A percentile compares a stretch with the other conserved stretches of the same genome.
These are phyloP conservation scores for Hymenoscyphus occultus DNA, from an alignment of 2,329 filamentous ascomycete genomes.

Conservation along the genomic window DNA sequence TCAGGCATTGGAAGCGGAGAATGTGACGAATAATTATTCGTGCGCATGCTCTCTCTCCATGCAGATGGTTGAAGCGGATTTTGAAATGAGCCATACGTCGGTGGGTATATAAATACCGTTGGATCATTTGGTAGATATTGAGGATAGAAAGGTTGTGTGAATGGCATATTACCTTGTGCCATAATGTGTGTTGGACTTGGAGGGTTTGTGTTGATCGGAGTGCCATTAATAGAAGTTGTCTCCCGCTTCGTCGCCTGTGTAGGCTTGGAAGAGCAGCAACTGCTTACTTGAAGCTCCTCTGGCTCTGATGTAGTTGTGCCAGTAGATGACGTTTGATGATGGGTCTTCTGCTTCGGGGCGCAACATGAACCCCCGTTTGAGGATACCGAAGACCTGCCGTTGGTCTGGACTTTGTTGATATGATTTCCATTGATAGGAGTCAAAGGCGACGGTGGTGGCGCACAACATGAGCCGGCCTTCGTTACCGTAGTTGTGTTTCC, in stretches of 20 bases:
- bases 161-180: constrained; percentile 27
- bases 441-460: constrained; percentile 5
- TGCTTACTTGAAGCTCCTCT: constrained; percentile 23
- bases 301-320: constrained; percentile 25
- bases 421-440: constrained; percentile 6
- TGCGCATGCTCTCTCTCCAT: constrained; percentile 48
- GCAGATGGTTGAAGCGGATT: constrained; percentile 54
- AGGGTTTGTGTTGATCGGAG: constrained; percentile 19
- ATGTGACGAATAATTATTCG: constrained; percentile 38
- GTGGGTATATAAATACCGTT: constrained; percentile 51
- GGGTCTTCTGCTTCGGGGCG: constrained; percentile 1
- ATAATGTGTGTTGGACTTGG: constrained; percentile 30
- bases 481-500: constrained; percentile 17
- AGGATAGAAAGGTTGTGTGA: constrained; percentile 22
- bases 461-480: constrained; percentile 21
- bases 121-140: constrained; percentile 38
- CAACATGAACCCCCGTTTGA: constrained; percentile 11
- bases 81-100: constrained; percentile 53
- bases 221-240: constrained; percentile 15
- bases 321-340: constrained; percentile 27
- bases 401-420: background rate
- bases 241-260: constrained; percentile 23
- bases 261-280: constrained; percentile 41
- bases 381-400: constrained; percentile 6
- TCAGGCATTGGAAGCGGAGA: constrained; percentile 27